Base-by-base conservation (phyloP, 257 asterid species). In the Perilla frutescens region DNA sequence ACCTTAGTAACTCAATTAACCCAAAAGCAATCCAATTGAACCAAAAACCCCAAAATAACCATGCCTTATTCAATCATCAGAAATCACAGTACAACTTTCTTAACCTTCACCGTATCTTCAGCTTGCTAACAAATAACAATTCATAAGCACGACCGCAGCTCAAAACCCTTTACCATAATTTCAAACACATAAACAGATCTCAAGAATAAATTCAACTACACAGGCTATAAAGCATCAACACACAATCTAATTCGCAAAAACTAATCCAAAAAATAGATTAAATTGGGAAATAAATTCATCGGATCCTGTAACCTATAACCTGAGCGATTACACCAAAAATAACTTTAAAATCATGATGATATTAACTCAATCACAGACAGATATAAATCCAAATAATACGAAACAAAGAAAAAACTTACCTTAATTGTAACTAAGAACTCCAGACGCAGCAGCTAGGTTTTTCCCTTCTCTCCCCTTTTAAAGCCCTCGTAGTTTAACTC, bases 401-500 rank as follows among this genome's bases (percentile, higher is more conserved):
- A 78, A 58, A 45, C 8, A 45, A 9, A 2, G 29, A 7, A 3
- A 14, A 5, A 47, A 62, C 32, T 32, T 56, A 79, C 83, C 83
- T 62, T 11, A 65, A 62, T 10, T 29, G 64, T 0, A 40, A 64
- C 66, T 48, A 49, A 15, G 65, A 74, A 14, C 58, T 58, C 44
- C 64, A 65, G 63, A 8, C 13, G 80, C 71, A 60, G 70, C 70
- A 47, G 76, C 80, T 73, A 64, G 80, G 77, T 78, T 57, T 72
- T 36, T 29, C 59, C 62, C 77, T 71, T 69, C 68, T 47, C 68
- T 11, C 68, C n/a, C 29, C 77, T 71, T 41, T 43, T 1, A 49
- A 58, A 41, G 47, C 51, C 39, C 14, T 20, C 26, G 26, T 20
- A 20, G 26, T 20, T 20, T 20, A 20, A 20, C 26, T 20, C 26